Percentiles rank a stretch among this genome's conserved stretches.
Conservation (phyloP, 108 stramenopile genomes). For the Nitzschia inconspicua region DNA sequence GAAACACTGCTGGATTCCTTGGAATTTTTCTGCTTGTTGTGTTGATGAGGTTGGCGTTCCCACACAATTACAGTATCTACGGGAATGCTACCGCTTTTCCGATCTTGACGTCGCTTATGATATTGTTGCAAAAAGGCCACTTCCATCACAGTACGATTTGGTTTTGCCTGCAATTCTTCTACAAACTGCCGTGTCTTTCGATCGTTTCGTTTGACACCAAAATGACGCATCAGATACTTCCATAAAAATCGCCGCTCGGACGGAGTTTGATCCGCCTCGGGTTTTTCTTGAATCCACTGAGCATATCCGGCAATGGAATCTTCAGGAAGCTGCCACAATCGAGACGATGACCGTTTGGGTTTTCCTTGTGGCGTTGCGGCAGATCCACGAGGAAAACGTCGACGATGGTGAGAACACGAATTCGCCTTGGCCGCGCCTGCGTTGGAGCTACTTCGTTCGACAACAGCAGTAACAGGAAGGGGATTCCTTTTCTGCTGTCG, state of each 20-base stretch:
- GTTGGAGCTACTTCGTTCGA: no score
- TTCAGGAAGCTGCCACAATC: constrained; percentile 22
- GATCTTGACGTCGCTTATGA: constrained; percentile 4
- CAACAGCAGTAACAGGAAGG: no score
- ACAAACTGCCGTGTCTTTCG: constrained; percentile 10
- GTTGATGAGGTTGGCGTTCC: neutral
- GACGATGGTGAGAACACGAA: no score
- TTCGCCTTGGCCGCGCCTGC: no score
- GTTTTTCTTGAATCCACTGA: constrained; percentile 24
- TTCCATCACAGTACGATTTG: neutral
- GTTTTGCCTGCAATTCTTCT: neutral
- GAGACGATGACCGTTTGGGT: no score
- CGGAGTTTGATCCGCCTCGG: constrained; percentile 8
- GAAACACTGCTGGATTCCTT: neutral
- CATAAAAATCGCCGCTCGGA: constrained; percentile 18
- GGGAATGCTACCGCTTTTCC: neutral
- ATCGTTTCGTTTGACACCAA: neutral
- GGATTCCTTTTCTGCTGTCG: no score
- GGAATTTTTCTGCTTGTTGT: neutral
- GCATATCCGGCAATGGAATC: constrained; percentile 18
- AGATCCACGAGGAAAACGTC: no score
- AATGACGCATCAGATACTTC: constrained; percentile 12
- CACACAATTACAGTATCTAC: constrained; percentile 1
- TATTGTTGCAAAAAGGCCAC: constrained; percentile 9
- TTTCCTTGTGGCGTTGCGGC: no score